Evolutionary conservation across 352 stramenopile species (phyloP).

Genomic region (Pythium folliculosum): DNA sequence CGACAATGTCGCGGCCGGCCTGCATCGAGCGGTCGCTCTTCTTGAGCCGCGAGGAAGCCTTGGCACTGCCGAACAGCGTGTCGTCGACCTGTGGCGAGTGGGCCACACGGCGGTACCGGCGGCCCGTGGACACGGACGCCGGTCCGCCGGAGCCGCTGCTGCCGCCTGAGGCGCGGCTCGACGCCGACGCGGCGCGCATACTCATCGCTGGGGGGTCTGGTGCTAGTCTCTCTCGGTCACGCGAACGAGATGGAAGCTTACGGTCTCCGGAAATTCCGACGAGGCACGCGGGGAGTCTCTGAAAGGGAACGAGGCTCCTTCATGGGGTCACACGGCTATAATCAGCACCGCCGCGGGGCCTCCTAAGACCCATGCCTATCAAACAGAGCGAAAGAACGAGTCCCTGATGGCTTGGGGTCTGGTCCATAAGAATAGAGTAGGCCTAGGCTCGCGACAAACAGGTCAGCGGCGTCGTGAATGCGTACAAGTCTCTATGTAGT

Average conservation of each 20-base stretch:
- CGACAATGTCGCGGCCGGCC: constrained; percentile 49
- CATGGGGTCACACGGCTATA: constrained; percentile 1
- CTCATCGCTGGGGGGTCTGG: constrained; percentile 10
- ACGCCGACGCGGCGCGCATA: constrained; percentile 31
- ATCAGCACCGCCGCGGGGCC: background rate
- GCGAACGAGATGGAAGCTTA: background rate
- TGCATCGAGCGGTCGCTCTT: constrained; percentile 59
- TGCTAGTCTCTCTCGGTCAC: background rate
- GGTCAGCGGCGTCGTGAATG: background rate
- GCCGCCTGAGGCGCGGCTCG: constrained; percentile 23
- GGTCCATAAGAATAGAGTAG: background rate
- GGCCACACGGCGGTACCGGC: constrained; percentile 63
- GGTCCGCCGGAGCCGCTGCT: constrained; percentile 4
- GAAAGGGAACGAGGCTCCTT: no score
- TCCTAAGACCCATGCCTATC: background rate
- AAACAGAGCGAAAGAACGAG: no score
- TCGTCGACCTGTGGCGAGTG: constrained; percentile 69
- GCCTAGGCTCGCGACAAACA: background rate
- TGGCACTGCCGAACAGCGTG: constrained; percentile 55
- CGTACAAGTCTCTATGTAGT: constrained; percentile 4
- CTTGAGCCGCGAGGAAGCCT: constrained; percentile 19
- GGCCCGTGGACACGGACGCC: constrained; percentile 23
- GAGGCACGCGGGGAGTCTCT: background rate
- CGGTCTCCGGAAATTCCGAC: background rate
- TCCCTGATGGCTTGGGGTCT: background rate